Evolutionary conservation across 169 alveolate species (phyloP).

Genomic region (Cryptosporidium felis): DNA sequence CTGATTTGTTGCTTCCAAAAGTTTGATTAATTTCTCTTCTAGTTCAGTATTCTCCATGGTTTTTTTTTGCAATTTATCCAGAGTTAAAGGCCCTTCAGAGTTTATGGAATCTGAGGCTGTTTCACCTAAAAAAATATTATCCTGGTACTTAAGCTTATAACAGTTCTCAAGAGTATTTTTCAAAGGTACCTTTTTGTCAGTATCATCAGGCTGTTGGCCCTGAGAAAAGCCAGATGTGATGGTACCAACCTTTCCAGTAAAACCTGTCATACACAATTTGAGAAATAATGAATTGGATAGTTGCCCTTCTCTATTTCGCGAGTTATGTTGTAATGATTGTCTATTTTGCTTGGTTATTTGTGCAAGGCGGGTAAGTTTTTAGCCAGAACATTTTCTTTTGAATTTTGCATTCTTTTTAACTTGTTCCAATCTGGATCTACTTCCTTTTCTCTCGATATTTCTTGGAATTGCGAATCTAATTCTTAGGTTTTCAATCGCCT

Average conservation of each 20-base stretch:
- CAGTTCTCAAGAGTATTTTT: neutral
- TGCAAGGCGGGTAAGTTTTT: constrained; percentile 4
- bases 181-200: neutral
- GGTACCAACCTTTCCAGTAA: neutral
- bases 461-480: constrained; percentile 56
- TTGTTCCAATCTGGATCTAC: neutral
- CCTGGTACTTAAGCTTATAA: too few species aligned
- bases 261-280: constrained; percentile 25
- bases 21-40: constrained; percentile 14
- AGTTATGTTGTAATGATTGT: neutral
- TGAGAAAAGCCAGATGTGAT: neutral
- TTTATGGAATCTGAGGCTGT: too few species aligned
- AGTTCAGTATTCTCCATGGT: constrained; percentile 19
- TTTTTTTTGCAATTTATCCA: too few species aligned
- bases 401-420: neutral
- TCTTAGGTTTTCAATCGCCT: constrained; percentile 30
- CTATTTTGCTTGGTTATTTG: neutral
- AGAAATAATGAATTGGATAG: neutral
- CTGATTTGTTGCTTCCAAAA: constrained; percentile 47
- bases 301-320: neutral
- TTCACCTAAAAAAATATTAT: too few species aligned
- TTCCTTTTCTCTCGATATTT: neutral
- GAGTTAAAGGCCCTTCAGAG: too few species aligned
- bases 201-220: neutral
- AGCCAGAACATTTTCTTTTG: neutral